Evolutionary conservation across 2,329 filamentous ascomycete genomes (phyloP).

Genomic region (Microsporum audouinii): DNA sequence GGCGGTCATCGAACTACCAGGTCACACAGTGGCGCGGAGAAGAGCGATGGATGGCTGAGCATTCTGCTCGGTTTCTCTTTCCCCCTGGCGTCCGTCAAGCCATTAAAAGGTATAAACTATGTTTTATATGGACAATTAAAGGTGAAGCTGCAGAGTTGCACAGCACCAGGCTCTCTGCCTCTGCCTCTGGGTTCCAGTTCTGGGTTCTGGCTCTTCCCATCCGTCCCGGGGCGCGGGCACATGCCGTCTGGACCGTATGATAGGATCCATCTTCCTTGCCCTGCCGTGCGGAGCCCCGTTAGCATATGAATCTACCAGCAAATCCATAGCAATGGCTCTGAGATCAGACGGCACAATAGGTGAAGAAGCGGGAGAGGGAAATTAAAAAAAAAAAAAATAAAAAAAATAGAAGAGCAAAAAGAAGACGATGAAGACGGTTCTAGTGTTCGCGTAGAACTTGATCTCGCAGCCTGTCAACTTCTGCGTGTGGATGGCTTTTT

Average conservation of each 20-base stretch:
- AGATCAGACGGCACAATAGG: background rate
- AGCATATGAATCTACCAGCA: background rate
- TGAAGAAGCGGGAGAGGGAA: background rate
- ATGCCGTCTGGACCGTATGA: background rate
- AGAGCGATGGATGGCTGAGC: background rate
- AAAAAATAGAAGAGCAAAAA: background rate
- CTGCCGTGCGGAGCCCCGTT: background rate
- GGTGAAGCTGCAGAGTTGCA: background rate
- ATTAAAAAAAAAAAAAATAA: background rate
- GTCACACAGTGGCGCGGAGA: constrained; percentile 2
- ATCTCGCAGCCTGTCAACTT: constrained; percentile 2
- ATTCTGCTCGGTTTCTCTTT: constrained; percentile 1
- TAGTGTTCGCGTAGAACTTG: constrained; percentile 1
- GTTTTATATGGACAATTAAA: background rate
- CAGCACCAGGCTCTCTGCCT: background rate
- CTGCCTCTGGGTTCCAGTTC: background rate
- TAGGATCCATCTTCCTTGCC: background rate
- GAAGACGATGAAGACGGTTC: background rate
- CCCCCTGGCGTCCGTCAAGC: background rate
- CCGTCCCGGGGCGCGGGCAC: background rate
- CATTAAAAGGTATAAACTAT: background rate
- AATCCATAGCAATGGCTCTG: background rate
- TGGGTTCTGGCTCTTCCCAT: background rate
- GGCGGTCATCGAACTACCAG: background rate
- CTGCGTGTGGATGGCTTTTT: background rate